Conservation (phyloP, 2,329 filamentous ascomycete genomes). For the Chaetothyriales sp. region DNA sequence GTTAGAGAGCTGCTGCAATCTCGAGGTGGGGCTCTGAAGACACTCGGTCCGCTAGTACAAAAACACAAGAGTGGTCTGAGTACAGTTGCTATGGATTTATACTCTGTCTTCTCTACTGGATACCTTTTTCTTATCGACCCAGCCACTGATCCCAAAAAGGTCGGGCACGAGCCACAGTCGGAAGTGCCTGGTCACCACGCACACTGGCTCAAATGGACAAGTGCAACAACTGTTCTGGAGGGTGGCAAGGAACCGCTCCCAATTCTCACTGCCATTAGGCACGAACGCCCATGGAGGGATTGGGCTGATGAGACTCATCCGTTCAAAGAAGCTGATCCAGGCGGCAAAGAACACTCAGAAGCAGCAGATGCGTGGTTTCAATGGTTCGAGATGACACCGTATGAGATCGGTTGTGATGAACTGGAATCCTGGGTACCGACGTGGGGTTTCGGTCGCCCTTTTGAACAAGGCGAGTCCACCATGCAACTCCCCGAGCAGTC, state of each 20-base stretch:
- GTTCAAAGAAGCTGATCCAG: conserved; percentile 7
- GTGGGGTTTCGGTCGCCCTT: conserved; percentile 25
- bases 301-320: conserved; percentile 9
- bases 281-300: conserved; percentile 10
- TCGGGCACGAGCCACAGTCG: not conserved
- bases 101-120: conserved; percentile 10
- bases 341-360: conserved; percentile 7
- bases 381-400: conserved; percentile 25
- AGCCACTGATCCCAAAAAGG: conserved; percentile 3
- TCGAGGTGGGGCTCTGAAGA: conserved; percentile 5
- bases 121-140: conserved; percentile 9
- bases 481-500: conserved; percentile 14
- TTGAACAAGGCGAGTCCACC: conserved; percentile 17
- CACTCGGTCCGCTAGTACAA: conserved; percentile 7
- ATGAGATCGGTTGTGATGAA: conserved; percentile 25
- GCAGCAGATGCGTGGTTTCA: conserved; percentile 25
- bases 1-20: conserved; percentile 7
- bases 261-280: conserved; percentile 8
- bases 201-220: conserved; percentile 9
- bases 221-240: conserved; percentile 2
- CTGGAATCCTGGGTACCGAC: conserved; percentile 25
- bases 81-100: conserved; percentile 11
- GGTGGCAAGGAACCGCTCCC: conserved; percentile 7
- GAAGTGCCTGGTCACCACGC: conserved; percentile 5
- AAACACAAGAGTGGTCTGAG: conserved; percentile 6